Evolutionary conservation across 1,284 basidiomycete species (phyloP), one percentile per base, ranked within the genome.

Genomic region (Boletellus deceptivus): DNA sequence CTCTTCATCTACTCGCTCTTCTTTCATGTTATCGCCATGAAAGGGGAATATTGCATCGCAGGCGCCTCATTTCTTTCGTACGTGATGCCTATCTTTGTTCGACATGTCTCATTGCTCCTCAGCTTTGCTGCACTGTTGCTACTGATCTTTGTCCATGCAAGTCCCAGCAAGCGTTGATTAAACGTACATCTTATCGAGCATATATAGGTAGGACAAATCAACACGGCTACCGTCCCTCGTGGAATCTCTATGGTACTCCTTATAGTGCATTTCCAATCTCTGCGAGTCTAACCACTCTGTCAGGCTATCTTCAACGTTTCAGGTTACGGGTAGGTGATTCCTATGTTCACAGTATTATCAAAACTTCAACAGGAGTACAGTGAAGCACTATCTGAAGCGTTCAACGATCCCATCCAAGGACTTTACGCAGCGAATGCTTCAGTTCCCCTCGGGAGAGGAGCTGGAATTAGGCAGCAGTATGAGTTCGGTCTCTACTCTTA

Each of bases 81-180:
- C 56, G 82, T 77, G 29, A 20, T 55, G 48, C 49, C 38, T 46
- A 36, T 33, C 22, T 37, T 46, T 24, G n/a, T 49, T 48, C 31
- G 37, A 38, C 53, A 50, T 52, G 54, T 57, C 59, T 60, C 46
- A 72, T 61, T 57, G 53, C 55, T 57, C 43, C 52, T 54, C 52
- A 90, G 88, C 38, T 74, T 89, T 55, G 72, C 75, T 38, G 77
- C 88, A 43, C 66, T 89, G 52, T 59, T 91, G 44, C 73, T 90
- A 54, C 76, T 91, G 64, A 88, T 91, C 56, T 89, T 91, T 70
- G 80, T 82, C 59, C 86, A 91, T 77, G 88, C 87, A 65, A 57
- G 83, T 70, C 44, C 51, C 53, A 40, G 44, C 38, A 33, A 37
- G 49, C 46, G 58, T 48, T 53, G 45, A 45, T 61, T 56, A 57